Percentiles rank a stretch among this genome's conserved stretches.
These are phyloP conservation scores for Venturia carpophila DNA, from an alignment of 2,329 filamentous ascomycete genomes.

Conservation along the genomic window DNA sequence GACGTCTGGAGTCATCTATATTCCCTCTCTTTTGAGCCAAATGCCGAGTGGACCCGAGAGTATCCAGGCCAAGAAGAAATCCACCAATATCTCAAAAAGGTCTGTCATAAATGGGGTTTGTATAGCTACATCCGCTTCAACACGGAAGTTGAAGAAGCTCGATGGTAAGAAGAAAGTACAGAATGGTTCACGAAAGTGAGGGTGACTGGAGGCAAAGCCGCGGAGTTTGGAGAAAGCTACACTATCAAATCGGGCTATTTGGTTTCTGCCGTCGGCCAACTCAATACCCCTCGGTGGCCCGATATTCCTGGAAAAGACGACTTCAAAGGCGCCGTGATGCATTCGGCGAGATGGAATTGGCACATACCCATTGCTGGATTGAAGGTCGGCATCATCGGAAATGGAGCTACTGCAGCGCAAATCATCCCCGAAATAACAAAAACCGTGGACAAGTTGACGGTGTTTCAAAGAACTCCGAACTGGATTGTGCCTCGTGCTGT, in stretches of 20 bases:
- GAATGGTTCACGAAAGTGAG: conserved; percentile 46
- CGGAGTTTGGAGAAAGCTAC: conserved; percentile 44
- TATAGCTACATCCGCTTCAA: conserved; percentile 53
- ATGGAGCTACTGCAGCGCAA: conserved; percentile 50
- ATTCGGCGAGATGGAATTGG: conserved; percentile 55
- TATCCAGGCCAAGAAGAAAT: conserved; percentile 56
- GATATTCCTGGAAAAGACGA: conserved; percentile 41
- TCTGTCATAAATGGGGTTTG: conserved; percentile 48
- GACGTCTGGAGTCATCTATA: conserved; percentile 42
- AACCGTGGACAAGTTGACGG: conserved; percentile 41
- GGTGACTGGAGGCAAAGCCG: conserved; percentile 46
- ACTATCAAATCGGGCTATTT: conserved; percentile 49
- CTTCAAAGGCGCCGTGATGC: conserved; percentile 48
- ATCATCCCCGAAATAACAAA: conserved; percentile 51
- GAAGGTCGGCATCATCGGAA: conserved; percentile 52
- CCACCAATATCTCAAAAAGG: conserved; percentile 43
- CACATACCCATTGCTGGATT: conserved; percentile 47
- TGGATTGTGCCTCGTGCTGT: conserved; percentile 47
- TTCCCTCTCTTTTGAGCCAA: conserved; percentile 54
- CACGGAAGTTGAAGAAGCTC: conserved; percentile 44
- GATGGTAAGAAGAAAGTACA: conserved; percentile 46
- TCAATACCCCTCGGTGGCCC: conserved; percentile 48
- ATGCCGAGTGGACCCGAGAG: conserved; percentile 49
- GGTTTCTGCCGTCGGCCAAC: conserved; percentile 50
- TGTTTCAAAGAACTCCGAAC: conserved; percentile 53